Percentiles rank a stretch among this genome's conserved stretches.
Conservation (phyloP, 1,284 basidiomycete genomes). For the Mycosarcoma mackinlayi region DNA sequence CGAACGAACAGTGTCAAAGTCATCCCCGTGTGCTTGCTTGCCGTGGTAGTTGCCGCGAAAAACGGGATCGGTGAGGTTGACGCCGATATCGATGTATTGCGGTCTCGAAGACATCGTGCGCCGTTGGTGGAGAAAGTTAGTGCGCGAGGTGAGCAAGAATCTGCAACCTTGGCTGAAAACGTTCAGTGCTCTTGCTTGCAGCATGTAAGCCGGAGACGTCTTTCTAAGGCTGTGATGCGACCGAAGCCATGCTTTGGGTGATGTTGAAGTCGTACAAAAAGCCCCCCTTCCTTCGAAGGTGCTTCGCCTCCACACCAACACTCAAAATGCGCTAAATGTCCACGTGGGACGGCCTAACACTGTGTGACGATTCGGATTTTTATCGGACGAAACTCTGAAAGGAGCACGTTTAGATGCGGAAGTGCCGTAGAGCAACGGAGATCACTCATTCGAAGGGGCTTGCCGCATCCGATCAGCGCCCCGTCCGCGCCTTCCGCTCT, state of each 20-base stretch:
- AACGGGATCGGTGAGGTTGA: slow-evolving; percentile 71
- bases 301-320: neutral
- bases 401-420: neutral
- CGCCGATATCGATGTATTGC: slow-evolving; percentile 70
- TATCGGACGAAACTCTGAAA: neutral
- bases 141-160: neutral
- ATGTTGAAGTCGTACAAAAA: neutral
- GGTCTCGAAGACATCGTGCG: slow-evolving; percentile 11
- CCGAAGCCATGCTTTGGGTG: no score
- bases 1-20: slow-evolving; percentile 75
- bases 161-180: neutral
- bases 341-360: neutral
- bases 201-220: no score
- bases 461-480: neutral
- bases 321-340: neutral
- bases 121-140: neutral
- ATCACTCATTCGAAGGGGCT: neutral
- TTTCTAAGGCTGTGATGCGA: neutral
- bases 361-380: neutral
- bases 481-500: no score
- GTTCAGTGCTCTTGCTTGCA: neutral
- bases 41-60: slow-evolving; percentile 71
- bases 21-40: slow-evolving; percentile 72
- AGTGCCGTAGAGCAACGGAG: neutral
- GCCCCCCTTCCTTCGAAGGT: neutral